These are phyloP conservation scores for Meira miltonrushii DNA, from an alignment of 1,284 basidiomycete species.

Conservation along the genomic window DNA sequence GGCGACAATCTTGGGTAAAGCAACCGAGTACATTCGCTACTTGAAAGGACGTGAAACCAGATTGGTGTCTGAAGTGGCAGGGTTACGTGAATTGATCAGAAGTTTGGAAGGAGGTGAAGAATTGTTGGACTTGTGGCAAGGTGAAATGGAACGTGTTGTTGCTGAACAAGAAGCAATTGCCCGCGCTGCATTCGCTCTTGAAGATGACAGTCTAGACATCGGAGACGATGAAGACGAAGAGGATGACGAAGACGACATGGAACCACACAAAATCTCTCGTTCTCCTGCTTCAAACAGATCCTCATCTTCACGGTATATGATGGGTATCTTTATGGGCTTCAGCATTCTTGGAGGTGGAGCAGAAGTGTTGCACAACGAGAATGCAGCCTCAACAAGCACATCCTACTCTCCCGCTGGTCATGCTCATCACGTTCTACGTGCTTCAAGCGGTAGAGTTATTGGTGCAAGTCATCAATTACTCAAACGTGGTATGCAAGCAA, in stretches of 20 bases:
- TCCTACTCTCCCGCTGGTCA: constrained; percentile 5
- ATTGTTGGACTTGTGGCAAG: constrained; percentile 42
- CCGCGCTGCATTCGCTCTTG: constrained; percentile 19
- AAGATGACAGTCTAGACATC: constrained; percentile 23
- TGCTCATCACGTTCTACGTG: constrained; percentile 17
- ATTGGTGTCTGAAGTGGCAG: constrained; percentile 38
- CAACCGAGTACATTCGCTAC: constrained; percentile 50
- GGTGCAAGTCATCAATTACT: constrained; percentile 45
- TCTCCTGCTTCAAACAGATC: constrained; percentile 23
- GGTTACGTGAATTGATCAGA: constrained; percentile 40
- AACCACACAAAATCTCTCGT: constrained; percentile 21
- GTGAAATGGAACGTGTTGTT: constrained; percentile 42
- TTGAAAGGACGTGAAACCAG: constrained; percentile 45
- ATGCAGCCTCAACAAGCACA: constrained; percentile 11
- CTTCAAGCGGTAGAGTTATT: constrained; percentile 24
- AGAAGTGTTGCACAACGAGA: constrained; percentile 23
- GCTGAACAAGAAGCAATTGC: constrained; percentile 24
- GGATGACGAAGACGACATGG: constrained; percentile 32
- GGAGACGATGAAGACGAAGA: constrained; percentile 40
- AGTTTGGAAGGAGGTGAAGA: constrained; percentile 48
- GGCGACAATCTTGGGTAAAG: constrained; percentile 48
- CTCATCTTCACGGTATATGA: constrained; percentile 41
- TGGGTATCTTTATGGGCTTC: constrained; percentile 43
- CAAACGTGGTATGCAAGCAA: constrained; percentile 30
- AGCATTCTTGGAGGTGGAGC: constrained; percentile 38